Base-by-base conservation (phyloP, 2,329 filamentous ascomycete species). In the Sporothrix luriei region DNA sequence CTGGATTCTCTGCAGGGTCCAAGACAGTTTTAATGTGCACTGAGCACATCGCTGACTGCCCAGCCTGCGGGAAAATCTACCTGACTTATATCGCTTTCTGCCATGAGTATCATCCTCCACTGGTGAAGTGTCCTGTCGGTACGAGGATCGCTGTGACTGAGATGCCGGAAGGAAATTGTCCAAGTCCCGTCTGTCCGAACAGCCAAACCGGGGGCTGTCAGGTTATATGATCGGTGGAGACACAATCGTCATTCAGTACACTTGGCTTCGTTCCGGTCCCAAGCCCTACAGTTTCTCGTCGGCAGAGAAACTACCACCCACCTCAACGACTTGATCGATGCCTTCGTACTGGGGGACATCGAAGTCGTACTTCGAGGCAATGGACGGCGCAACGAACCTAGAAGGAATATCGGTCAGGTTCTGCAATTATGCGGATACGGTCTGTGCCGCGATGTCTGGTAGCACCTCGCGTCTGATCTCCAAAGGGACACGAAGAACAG, bases 311-410 rank as follows among this genome's bases (percentile, higher is more conserved):
- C 40, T 43, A 33, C 9, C 76, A 16, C 80, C 80, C 54, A 96
- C 84, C 79, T 99, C 95, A 68, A 94, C 90, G 74, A 97, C 84
- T 80, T 98, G 95, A 79, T 98, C 94, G 74, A 95, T 81, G 0
- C 94, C 95, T 75, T 90, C 84, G 79, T 97, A 99, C 73, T 86
- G 81, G 5, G 94, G 94, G 68, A 97, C 78, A 75, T 95, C 91
- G 72, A 99, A 85, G 61, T 88, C 87, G 81, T 97, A 99, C 80
- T 95, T 97, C 75, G 90, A 86, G 46, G 93, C 91, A 75, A 97
- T 88, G 66, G 84, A 84, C 68, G 88, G 87, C 24, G 91, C 88
- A 76, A 99, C 85, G 76, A 99, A 99, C 71, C 92, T 91, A 33
- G 7, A 10, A 7, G 11, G 16, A 21, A 40, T 29, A 6, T 10